Base-by-base conservation (phyloP, 2,329 filamentous ascomycete species). In the Grosmannia clavigera region DNA sequence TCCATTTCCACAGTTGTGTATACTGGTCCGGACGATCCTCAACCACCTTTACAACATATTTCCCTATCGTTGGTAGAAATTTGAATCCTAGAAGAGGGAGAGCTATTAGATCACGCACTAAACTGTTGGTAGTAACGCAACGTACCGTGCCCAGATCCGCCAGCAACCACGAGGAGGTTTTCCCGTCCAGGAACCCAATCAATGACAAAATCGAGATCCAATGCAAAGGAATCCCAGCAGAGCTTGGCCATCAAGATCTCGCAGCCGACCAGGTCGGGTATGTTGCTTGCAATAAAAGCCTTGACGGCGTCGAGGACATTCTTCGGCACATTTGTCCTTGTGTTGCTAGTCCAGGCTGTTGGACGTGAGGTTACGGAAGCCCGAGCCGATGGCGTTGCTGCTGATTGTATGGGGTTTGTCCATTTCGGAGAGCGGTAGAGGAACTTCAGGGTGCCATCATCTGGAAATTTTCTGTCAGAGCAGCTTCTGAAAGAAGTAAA, bases 191-290 rank as follows among this genome's bases (percentile, higher is more conserved):
- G 58, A 12, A 50, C 58, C 35, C 58, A 38, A 22, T 59, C 58
- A 22, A 59, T 35, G 38, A 59, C 52, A 55, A 59, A 59, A 27
- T 59, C 51, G 29, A 48, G 38, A 53, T 59, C 51, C 7, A 35
- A 16, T n/a, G 58, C 31, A 46, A 53, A 40, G 1, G 58, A 43
- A 29, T 59, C 48, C 58, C 58, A 59, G 52, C 58, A 59, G 38
- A 55, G 48, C 40, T 55, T 59, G 25, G 53, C 58, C 52, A 38
- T 27, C n/a, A 25, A 14, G 12, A 59, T 59, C 3, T 59, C 52
- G 38, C 31, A 38, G 40, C 58, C 58, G 12, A 59, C 58, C 5
- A 59, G 40, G n/a, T 54, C 58, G 12, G 58, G 58, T 27, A 59
- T 51, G 38, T 22, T 59, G 22, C 40, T 27, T 27, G 51, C 52